Percentiles rank a stretch among this genome's conserved stretches.
Conservation (phyloP, 768 basidiomycete genomes). For the Roridomyces roridus region DNA sequence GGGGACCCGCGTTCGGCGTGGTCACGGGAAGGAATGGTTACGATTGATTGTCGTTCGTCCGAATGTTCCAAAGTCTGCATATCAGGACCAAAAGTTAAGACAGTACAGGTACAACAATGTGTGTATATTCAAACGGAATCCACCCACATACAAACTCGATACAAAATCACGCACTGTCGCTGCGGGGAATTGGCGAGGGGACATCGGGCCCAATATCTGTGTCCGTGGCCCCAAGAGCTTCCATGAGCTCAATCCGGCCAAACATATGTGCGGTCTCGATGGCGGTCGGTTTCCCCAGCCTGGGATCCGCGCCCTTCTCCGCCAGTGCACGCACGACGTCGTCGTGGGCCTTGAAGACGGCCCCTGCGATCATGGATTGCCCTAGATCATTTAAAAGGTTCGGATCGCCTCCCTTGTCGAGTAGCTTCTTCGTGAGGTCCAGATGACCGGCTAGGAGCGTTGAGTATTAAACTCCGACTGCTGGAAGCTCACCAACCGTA, state of each 20-base stretch:
- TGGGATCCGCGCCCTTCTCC: constrained; percentile 65
- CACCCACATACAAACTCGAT: not conserved
- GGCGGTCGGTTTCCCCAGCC: constrained; percentile 69
- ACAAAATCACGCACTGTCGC: not conserved
- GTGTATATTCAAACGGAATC: not conserved
- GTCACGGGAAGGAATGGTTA: not conserved
- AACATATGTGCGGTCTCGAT: constrained; percentile 77
- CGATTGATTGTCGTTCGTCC: too few relatives aligned
- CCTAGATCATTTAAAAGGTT: constrained; percentile 73
- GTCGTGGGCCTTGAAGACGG: constrained; percentile 75
- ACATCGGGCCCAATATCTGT: constrained; percentile 53
- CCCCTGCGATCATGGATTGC: constrained; percentile 79
- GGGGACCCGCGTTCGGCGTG: not conserved
- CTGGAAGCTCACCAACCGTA: constrained; percentile 41
- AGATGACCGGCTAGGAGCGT: constrained; percentile 55
- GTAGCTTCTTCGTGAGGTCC: constrained; percentile 56
- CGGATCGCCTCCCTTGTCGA: constrained; percentile 65
- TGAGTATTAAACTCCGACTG: constrained; percentile 9
- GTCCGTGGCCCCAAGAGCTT: constrained; percentile 62
- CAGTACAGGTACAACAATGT: not conserved
- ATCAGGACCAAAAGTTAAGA: too few relatives aligned
- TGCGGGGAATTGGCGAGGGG: constrained; percentile 34
- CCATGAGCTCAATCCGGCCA: constrained; percentile 58
- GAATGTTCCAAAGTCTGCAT: too few relatives aligned
- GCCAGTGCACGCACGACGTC: constrained; percentile 66